Evolutionary conservation across 1,284 basidiomycete species (phyloP), one percentile per base, ranked within the genome.

Genomic region (Gomphus bonarii): DNA sequence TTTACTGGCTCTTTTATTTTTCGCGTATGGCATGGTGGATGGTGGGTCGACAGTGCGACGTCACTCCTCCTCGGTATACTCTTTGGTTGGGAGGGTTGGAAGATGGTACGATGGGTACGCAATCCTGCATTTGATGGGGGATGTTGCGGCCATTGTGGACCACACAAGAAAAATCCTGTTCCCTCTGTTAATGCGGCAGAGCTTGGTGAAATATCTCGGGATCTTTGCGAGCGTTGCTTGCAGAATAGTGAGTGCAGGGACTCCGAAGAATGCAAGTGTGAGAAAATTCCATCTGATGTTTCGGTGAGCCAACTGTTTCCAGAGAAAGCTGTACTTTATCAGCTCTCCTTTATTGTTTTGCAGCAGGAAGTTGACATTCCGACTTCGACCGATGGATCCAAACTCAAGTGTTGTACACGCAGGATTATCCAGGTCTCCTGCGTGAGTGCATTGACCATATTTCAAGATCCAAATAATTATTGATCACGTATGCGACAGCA

Each of bases 1-100:
- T 67, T 73, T 52, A 20, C 70, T 3, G 70, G 72, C 6, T 69
- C 70, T 1, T 50, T 71, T 20, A 61, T 73, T 16, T 75, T 65
- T 51, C 64, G 68, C 10, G 60, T 71, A 2, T 74, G 75, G 75
- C 55, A 61, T 0, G 70, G 70, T 12, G 75, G 75, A 0, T 77
- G 75, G 76, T 77, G 76, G 75, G 65, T 76, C 4, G 75, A 77
- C 57, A 63, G 69, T 8, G 69, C 70, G 12, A 75, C 76, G 1
- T 67, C 73, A 0, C 66, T 77, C 22, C 55, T 70, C 7, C 65
- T 77, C 16, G 70, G 68, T 5, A 4, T 73, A 5, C 57, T 76
- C 50, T 77, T 77, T 54, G 72, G 68, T 4, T 72, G 72, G 68
- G 73, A 75, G 50, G 73, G 74, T 3, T 36, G 64, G 55, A 74